Percentiles rank a stretch among this genome's conserved stretches.
Evolutionary conservation across 352 stramenopile species (phyloP).

Genomic region (Globisporangium carolinianum): DNA sequence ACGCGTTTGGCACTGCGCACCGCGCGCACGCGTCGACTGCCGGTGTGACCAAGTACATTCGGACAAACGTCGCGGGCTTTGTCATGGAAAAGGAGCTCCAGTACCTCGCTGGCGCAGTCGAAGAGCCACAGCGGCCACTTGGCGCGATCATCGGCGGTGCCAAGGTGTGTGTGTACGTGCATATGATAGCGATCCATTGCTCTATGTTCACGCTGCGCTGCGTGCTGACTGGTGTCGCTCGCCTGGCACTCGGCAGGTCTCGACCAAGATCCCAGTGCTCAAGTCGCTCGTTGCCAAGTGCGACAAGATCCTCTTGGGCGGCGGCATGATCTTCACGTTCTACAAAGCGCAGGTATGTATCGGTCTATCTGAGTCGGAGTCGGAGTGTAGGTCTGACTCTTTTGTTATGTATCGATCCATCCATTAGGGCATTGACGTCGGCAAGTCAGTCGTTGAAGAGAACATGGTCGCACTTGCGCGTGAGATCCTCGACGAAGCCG

Average conservation of each 20-base stretch:
- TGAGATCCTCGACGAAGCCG: conserved; percentile 88
- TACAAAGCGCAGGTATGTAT: conserved; percentile 85
- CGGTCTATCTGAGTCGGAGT: background rate
- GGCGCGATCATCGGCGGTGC: conserved; percentile 94
- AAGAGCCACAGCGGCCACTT: conserved; percentile 88
- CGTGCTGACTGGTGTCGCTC: background rate
- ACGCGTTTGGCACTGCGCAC: conserved; percentile 97
- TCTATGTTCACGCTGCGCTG: background rate
- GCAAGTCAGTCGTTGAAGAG: conserved; percentile 93
- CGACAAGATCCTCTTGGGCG: conserved; percentile 95
- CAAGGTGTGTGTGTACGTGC: conserved; percentile 62
- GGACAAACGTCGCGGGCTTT: conserved; percentile 91
- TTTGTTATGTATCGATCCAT: background rate
- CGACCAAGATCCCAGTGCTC: conserved; percentile 95
- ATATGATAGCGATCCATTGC: background rate
- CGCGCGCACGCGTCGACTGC: conserved; percentile 96
- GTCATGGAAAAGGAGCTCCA: conserved; percentile 98
- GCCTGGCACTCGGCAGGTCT: conserved; percentile 23
- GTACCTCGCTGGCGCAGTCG: conserved; percentile 90
- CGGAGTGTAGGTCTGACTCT: too few relatives aligned
- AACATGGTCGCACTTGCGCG: conserved; percentile 91
- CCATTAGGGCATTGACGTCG: conserved; percentile 86
- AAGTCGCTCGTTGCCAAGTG: conserved; percentile 94
- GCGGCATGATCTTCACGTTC: conserved; percentile 98
- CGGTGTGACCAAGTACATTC: conserved; percentile 94